These are phyloP conservation scores for Yarrowia divulgata DNA, from an alignment of 805 yeast genomes.

Conservation along the genomic window DNA sequence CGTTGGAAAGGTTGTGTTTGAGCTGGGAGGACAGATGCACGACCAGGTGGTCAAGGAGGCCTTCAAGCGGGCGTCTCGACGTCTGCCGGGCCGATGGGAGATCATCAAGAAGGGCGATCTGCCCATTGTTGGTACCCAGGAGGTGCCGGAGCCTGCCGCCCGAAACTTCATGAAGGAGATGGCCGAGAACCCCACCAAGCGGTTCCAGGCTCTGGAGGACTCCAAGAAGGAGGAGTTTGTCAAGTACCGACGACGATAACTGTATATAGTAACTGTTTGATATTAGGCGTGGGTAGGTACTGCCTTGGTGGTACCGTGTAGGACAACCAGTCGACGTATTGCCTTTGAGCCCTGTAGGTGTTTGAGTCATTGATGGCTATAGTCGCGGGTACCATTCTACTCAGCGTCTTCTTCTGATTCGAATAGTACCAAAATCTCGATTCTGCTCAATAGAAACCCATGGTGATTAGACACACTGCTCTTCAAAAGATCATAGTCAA, in stretches of 20 bases:
- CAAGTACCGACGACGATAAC: constrained; percentile 67
- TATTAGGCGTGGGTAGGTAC: background rate
- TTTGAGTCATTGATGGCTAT: too few species aligned
- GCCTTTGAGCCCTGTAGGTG: too few species aligned
- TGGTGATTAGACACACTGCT: too few species aligned
- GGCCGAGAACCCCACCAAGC: constrained; percentile 68
- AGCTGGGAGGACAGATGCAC: constrained; percentile 78
- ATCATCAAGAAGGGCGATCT: constrained; percentile 69
- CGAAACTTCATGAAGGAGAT: constrained; percentile 63
- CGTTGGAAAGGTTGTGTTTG: constrained; percentile 91
- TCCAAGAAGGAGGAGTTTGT: constrained; percentile 61
- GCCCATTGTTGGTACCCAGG: constrained; percentile 74
- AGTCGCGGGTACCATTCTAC: too few species aligned
- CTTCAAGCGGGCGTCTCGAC: constrained; percentile 83
- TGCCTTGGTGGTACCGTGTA: too few species aligned
- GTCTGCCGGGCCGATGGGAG: constrained; percentile 92
- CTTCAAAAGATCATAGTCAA: too few species aligned
- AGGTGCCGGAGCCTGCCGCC: constrained; percentile 56
- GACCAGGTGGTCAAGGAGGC: constrained; percentile 91
- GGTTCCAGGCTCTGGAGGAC: constrained; percentile 62
- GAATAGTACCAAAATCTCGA: too few species aligned
- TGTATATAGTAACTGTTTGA: constrained; percentile 7
- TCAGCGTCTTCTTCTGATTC: too few species aligned
- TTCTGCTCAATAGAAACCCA: too few species aligned
- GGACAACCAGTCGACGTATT: too few species aligned